Base-by-base conservation (phyloP, 2,329 filamentous ascomycete genomes). In the Myriosclerotinia scirpicola region DNA sequence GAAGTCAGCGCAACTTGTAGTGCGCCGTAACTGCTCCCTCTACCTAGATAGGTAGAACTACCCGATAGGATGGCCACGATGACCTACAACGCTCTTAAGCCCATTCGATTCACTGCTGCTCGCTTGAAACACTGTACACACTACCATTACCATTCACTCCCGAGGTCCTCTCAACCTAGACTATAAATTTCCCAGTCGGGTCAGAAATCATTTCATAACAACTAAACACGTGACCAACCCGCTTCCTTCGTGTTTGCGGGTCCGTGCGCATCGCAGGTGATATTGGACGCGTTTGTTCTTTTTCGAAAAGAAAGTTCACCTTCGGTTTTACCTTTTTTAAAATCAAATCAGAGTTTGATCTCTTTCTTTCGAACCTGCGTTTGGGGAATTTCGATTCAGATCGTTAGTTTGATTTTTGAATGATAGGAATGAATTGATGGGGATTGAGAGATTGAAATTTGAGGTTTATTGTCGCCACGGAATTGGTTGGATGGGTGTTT, bases 261-360 rank as follows among this genome's bases (percentile, higher is more conserved):
- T 50, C 58, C 34, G 58, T 61, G 58, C 44, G 7, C 20, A 1
- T 2, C 12, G 30, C 30, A 59, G 36, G 14, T 59, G 42, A 59
- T 34, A 22, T 34, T 20, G 20, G 4, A 48, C 56, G 44, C 56
- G 56, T 60, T 60, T 50, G 20, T 17, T 38, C 56, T 36, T 46
- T 46, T 50, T 60, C 20, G 44, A 50, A 50, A 26, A 50, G 34
- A 52, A 61, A 50, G n/a, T 61, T 61, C 58, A 50, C 58, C 17
- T 60, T 61, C 8, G 38, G 34, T 38, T 50, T 61, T 40, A 38
- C 34, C 3, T 50, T 26, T 40, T 26, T 22, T 60, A 8, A n/a
- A 5, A 34, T 34, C 6, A 6, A 6, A 22, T 55, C 20, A 4
- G 7, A 9, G 34, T 22, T 38, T 48, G 8, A 14, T 48, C 22